phyloP scores from a whole-genome alignment of 208 protist species.

The Balamuthia mandrillaris region DNA sequence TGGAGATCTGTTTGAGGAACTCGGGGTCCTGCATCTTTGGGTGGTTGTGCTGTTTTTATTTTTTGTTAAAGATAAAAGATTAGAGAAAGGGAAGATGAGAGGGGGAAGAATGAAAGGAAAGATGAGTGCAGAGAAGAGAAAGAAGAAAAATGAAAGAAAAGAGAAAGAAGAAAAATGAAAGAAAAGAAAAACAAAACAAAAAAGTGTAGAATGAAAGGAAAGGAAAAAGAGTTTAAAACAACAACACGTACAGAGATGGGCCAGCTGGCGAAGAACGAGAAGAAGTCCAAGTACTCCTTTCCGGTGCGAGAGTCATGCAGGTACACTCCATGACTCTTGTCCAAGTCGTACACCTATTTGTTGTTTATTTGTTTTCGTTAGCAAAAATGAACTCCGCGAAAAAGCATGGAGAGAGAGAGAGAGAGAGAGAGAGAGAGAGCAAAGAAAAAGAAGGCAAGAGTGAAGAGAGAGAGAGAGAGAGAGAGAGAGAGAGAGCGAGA shows the following conservation, averaged over 20 bases:
- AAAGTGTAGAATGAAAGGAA: background rate
- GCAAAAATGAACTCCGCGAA: too few relatives aligned
- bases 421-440: background rate
- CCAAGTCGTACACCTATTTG: constrained; percentile 41
- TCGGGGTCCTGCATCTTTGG: constrained; percentile 47
- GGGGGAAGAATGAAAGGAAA: background rate
- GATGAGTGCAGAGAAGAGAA: background rate
- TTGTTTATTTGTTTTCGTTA: background rate
- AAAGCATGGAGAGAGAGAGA: too few relatives aligned
- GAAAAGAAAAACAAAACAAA: background rate
- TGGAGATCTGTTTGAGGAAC: constrained; percentile 18
- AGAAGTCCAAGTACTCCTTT: constrained; percentile 48
- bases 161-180: background rate
- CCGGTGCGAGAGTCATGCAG: constrained; percentile 35
- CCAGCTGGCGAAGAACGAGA: constrained; percentile 49
- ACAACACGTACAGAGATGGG: constrained; percentile 3
- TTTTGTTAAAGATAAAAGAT: background rate
- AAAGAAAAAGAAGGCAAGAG: background rate
- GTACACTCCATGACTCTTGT: constrained; percentile 37
- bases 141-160: background rate
- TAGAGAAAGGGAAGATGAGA: background rate
- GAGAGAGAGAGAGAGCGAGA: background rate
- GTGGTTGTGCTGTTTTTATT: constrained; percentile 48
- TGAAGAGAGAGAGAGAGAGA: background rate
- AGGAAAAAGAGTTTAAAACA: background rate